Evolutionary conservation across 2,329 filamentous ascomycete species (phyloP), one percentile per base, ranked within the genome.

Genomic region (Exophiala oligosperma): DNA sequence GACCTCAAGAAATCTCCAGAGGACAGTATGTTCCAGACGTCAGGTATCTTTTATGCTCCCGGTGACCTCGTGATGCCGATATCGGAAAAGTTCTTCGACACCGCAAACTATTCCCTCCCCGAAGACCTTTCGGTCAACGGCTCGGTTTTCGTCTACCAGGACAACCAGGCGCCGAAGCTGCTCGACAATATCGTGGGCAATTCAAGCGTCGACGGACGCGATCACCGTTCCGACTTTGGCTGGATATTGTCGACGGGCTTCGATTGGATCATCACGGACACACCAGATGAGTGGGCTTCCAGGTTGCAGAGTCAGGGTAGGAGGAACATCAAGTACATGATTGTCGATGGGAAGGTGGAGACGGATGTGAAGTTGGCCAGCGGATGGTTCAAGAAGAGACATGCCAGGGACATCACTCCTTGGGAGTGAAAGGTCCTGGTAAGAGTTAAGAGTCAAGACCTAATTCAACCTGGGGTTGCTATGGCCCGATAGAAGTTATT

Each of bases 221-320:
- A 51, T 40, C 29, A 51, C n/a, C 49, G 49, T 12, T 28, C 26
- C 24, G 49, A 51, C 23, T 51, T 51, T 21, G 17, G 26, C 49
- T 51, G 49, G 49, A 51, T 51, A 6, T 24, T 51, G 21, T 26
- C 17, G 21, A 51, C 28, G 4, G 49, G 28, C 14, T 38, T 35
- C 14, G 32, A 51, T 29, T 51, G 49, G 29, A n/a, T 51, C 14
- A 51, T 51, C 35, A 40, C 28, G 9, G 49, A 51, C 24, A 40
- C 49, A 6, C 12, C 49, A 17, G 49, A 51, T 40, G 49, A 51
- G 14, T 43, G 14, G 46, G 24, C 4, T 29, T 12, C 21, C 4
- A 32, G 24, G 8, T 8, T 49, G 46, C 4, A 14, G 8, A 12
- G 5, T 5, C 24, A 49, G 21, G 44, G 46, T n/a, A 49, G n/a